Evolutionary conservation across 345 rosid genomes (phyloP).

Genomic region (Alliaria petiolata): DNA sequence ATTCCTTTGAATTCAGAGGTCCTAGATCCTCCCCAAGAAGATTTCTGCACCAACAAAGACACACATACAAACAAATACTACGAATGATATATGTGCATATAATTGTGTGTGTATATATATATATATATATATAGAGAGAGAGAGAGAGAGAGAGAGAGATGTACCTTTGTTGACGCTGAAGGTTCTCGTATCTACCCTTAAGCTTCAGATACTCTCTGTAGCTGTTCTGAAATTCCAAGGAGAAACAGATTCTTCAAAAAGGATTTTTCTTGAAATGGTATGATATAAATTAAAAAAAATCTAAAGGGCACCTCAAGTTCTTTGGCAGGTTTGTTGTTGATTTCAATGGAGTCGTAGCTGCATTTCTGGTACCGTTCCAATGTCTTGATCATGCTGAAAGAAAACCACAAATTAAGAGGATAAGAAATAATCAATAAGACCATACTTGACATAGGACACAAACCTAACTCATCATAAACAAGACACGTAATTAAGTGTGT

Average conservation of each 20-base stretch:
- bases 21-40: slow-evolving; percentile 84
- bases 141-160: neutral
- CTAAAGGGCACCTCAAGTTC: slow-evolving; percentile 68
- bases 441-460: slow-evolving; percentile 1
- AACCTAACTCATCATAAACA: neutral
- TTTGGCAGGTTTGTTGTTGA: slow-evolving; percentile 72
- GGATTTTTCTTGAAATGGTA: neutral
- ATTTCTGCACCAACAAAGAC: slow-evolving; percentile 45
- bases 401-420: neutral
- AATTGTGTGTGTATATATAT: neutral
- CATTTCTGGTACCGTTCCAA: slow-evolving; percentile 92
- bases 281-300: neutral
- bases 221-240: slow-evolving; percentile 51
- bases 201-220: slow-evolving; percentile 90
- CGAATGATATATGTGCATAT: neutral
- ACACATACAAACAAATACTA: neutral
- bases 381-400: slow-evolving; percentile 83
- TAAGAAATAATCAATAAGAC: neutral
- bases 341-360: slow-evolving; percentile 88
- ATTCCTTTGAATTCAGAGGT: slow-evolving; percentile 53
- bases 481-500: neutral
- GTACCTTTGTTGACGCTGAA: slow-evolving; percentile 88
- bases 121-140: neutral
- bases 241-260: neutral
- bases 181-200: slow-evolving; percentile 66